Evolutionary conservation across 2,329 filamentous ascomycete species (phyloP).

Genomic region (Bipolaris bicolor): DNA sequence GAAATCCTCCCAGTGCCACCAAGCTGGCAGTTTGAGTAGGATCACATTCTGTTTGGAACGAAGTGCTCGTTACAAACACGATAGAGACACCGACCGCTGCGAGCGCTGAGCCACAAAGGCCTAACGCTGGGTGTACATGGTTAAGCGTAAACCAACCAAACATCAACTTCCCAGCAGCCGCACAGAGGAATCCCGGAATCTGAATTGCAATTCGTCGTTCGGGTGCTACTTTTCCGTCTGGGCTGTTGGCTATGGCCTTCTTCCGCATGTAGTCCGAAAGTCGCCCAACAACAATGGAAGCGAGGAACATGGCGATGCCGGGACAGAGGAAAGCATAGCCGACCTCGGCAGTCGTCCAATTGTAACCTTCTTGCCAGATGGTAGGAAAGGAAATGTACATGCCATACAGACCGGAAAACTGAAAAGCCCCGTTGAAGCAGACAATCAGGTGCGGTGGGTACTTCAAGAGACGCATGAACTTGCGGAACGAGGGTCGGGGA

Average conservation of each 20-base stretch:
- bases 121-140: slow-evolving; percentile 28
- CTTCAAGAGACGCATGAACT: slow-evolving; percentile 32
- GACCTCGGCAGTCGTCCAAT: slow-evolving; percentile 43
- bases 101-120: slow-evolving; percentile 32
- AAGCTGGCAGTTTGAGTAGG: slow-evolving; percentile 50
- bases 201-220: slow-evolving; percentile 52
- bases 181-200: slow-evolving; percentile 50
- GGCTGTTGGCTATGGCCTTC: slow-evolving; percentile 30
- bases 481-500: slow-evolving; percentile 32
- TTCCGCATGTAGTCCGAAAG: slow-evolving; percentile 49
- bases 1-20: slow-evolving; percentile 51
- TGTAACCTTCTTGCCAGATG: slow-evolving; percentile 39
- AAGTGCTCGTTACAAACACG: slow-evolving; percentile 53
- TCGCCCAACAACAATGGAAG: slow-evolving; percentile 49
- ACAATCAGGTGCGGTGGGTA: slow-evolving; percentile 41
- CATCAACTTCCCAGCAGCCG: slow-evolving; percentile 48
- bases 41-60: slow-evolving; percentile 52
- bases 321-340: slow-evolving; percentile 50
- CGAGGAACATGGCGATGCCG: slow-evolving; percentile 42
- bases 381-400: slow-evolving; percentile 36
- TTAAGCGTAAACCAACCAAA: slow-evolving; percentile 51
- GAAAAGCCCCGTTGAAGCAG: slow-evolving; percentile 36
- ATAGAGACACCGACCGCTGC: slow-evolving; percentile 49
- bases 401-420: slow-evolving; percentile 37
- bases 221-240: slow-evolving; percentile 40